Conservation (phyloP, 1,284 basidiomycete genomes). For the Microbotryum scabiosae region DNA sequence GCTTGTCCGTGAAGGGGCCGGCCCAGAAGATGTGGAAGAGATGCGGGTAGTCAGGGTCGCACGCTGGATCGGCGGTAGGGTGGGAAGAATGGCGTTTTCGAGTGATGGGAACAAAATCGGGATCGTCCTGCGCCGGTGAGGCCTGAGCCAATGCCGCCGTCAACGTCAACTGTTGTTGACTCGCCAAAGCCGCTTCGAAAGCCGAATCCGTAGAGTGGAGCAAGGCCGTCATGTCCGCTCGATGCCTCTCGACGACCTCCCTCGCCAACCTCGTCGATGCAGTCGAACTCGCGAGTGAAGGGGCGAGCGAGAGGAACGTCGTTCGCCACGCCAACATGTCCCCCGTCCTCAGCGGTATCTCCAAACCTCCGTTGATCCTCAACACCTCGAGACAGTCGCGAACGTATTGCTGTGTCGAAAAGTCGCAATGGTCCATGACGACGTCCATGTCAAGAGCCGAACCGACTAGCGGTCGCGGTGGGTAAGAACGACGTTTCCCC, state of each 20-base stretch:
- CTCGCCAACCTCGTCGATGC: neutral
- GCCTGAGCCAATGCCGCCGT: neutral
- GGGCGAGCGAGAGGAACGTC: conserved; percentile 10
- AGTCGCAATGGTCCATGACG: conserved; percentile 81
- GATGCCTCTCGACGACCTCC: conserved; percentile 10
- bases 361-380: conserved; percentile 44
- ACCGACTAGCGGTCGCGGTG: conserved; percentile 70
- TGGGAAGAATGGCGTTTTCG: conserved; percentile 29
- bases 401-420: conserved; percentile 63
- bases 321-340: conserved; percentile 53
- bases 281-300: neutral
- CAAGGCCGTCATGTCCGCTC: conserved; percentile 14
- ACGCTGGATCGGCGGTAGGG: conserved; percentile 43
- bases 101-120: conserved; percentile 6
- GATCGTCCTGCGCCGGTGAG: no score
- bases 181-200: neutral
- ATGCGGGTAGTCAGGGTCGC: conserved; percentile 60
- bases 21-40: conserved; percentile 83
- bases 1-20: conserved; percentile 73
- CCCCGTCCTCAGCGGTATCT: conserved; percentile 53
- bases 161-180: conserved; percentile 1
- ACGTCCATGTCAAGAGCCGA: conserved; percentile 77
- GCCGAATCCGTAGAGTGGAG: neutral
- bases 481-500: conserved; percentile 48
- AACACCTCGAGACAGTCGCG: conserved; percentile 67